phyloP scores from a whole-genome alignment of 2,329 filamentous ascomycete genomes.

The Mycosphaerelloides madeirae region DNA sequence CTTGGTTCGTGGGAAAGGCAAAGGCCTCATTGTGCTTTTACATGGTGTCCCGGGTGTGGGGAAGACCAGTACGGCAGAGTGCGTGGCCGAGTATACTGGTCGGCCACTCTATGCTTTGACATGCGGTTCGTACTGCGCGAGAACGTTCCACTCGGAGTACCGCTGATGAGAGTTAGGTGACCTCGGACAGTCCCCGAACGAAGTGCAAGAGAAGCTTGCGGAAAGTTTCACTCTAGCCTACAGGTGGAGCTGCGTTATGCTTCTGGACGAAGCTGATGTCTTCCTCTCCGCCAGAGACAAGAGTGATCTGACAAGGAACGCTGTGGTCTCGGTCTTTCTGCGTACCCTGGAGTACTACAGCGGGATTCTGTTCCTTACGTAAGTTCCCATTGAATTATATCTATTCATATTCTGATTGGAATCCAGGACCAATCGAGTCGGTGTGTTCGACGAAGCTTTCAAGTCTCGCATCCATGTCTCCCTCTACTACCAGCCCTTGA shows the following conservation, averaged over 20 bases:
- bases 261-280: constrained; percentile 51
- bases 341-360: constrained; percentile 36
- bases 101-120: constrained; percentile 44
- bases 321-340: constrained; percentile 59
- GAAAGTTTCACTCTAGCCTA: constrained; percentile 46
- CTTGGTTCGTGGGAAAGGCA: constrained; percentile 28
- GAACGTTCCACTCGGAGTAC: background rate
- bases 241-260: constrained; percentile 43
- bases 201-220: constrained; percentile 47
- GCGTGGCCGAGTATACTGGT: too few species aligned
- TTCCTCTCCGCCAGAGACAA: constrained; percentile 75
- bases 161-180: constrained; percentile 27
- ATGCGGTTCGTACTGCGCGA: constrained; percentile 26
- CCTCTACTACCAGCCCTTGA: constrained; percentile 29
- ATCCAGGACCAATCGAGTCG: too few species aligned
- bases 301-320: constrained; percentile 75
- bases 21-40: constrained; percentile 35
- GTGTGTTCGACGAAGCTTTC: constrained; percentile 34
- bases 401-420: too few species aligned
- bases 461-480: constrained; percentile 31
- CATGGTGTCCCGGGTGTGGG: constrained; percentile 35
- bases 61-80: constrained; percentile 38
- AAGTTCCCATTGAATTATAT: too few species aligned
- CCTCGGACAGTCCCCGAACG: constrained; percentile 42
- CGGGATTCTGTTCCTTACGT: too few species aligned